Evolutionary conservation across 352 stramenopile genomes (phyloP).

Genomic region (Phytophthora sansomeana): DNA sequence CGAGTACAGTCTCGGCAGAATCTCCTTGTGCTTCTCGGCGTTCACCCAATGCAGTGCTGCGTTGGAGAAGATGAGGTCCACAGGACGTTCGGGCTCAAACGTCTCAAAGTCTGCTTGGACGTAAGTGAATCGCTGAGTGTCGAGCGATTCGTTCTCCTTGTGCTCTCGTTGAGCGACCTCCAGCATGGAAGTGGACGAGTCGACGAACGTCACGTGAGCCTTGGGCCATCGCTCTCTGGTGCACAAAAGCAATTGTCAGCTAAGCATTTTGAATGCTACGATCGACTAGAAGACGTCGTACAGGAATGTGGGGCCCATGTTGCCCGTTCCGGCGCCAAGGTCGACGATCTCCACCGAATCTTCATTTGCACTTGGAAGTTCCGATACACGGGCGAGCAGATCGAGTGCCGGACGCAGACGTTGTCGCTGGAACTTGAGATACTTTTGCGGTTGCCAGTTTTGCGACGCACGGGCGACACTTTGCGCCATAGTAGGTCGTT

Average conservation of each 20-base stretch:
- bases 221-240: constrained; percentile 67
- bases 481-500: constrained; percentile 13
- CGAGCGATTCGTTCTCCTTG: constrained; percentile 28
- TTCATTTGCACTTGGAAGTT: neutral
- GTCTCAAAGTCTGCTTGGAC: constrained; percentile 65
- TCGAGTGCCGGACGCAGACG: constrained; percentile 68
- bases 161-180: constrained; percentile 55
- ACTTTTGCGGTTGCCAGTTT: constrained; percentile 59
- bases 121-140: constrained; percentile 48
- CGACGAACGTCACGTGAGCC: constrained; percentile 63
- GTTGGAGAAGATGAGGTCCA: constrained; percentile 84
- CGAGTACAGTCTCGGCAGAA: constrained; percentile 62
- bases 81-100: constrained; percentile 40
- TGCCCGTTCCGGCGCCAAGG: constrained; percentile 71
- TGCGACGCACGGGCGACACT: constrained; percentile 33
- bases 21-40: constrained; percentile 48
- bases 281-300: too few relatives aligned
- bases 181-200: constrained; percentile 72
- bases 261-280: too few relatives aligned
- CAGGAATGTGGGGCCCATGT: constrained; percentile 73
- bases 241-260: too few relatives aligned
- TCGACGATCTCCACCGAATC: constrained; percentile 53
- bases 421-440: constrained; percentile 63
- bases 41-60: constrained; percentile 75
- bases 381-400: constrained; percentile 50